A percentile compares a stretch with the other conserved stretches of the same genome.
Conservation (phyloP, 495 filamentous ascomycete species). For the Aspergillus baeticus region DNA sequence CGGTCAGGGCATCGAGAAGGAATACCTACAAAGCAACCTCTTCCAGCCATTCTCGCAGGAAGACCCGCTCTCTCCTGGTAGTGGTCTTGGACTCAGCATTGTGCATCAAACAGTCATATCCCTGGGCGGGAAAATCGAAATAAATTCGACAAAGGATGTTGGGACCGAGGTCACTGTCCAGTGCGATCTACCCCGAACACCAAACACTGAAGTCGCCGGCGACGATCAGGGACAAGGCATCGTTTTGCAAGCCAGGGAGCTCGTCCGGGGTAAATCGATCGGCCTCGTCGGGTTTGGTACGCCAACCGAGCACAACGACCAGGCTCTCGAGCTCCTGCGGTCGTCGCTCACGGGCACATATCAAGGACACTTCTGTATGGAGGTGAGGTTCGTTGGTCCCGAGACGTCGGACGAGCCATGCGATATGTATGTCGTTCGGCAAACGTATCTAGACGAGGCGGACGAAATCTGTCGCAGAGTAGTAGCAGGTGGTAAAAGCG, state of each 20-base stretch:
- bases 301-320: background rate
- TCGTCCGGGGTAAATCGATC: background rate
- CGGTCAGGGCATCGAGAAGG: conserved; percentile 33
- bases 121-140: conserved; percentile 40
- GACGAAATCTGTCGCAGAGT: background rate
- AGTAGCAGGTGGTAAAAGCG: background rate
- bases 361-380: conserved; percentile 8
- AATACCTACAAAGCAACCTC: conserved; percentile 40
- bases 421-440: conserved; percentile 9
- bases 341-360: conserved; percentile 7
- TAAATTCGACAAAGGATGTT: conserved; percentile 31
- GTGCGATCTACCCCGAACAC: conserved; percentile 1
- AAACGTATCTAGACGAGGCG: background rate
- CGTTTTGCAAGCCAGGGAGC: background rate
- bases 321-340: background rate
- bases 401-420: background rate
- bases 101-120: conserved; percentile 40
- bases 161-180: conserved; percentile 9
- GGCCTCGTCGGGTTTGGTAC: conserved; percentile 6
- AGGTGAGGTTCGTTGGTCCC: background rate
- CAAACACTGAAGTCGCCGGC: background rate
- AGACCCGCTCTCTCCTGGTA: conserved; percentile 42
- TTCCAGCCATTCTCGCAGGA: conserved; percentile 52
- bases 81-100: conserved; percentile 44
- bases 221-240: background rate